Evolutionary conservation across 1,284 basidiomycete genomes (phyloP).

Genomic region (Pascua guehoae): DNA sequence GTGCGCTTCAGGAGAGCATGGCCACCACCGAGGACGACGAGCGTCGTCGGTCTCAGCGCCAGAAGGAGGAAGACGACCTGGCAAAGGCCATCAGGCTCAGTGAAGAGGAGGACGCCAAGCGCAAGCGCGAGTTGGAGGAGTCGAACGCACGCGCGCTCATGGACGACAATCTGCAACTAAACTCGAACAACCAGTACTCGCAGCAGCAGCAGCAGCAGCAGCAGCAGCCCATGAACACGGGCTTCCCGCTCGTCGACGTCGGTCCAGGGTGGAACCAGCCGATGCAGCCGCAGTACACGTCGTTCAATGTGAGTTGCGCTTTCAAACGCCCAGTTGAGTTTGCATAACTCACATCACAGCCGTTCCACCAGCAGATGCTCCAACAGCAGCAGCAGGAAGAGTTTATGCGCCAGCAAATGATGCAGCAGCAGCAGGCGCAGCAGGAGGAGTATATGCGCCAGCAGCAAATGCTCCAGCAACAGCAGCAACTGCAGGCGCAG

Average conservation of each 20-base stretch:
- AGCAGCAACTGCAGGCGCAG: slow-evolving; percentile 57
- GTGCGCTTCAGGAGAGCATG: slow-evolving; percentile 85
- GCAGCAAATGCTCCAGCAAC: slow-evolving; percentile 55
- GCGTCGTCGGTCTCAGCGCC: slow-evolving; percentile 50
- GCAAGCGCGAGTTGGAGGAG: slow-evolving; percentile 66
- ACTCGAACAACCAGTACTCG: slow-evolving; percentile 41
- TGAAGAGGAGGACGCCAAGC: slow-evolving; percentile 77
- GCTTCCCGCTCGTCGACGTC: slow-evolving; percentile 62
- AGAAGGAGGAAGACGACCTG: slow-evolving; percentile 66
- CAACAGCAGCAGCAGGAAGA: slow-evolving; percentile 60
- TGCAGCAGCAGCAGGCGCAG: slow-evolving; percentile 49
- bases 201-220: slow-evolving; percentile 41
- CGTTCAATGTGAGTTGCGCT: slow-evolving; percentile 45
- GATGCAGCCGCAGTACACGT: slow-evolving; percentile 61
- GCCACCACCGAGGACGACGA: slow-evolving; percentile 71
- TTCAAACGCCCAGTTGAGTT: not conserved
- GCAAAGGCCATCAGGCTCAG: slow-evolving; percentile 73
- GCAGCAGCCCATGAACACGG: slow-evolving; percentile 40
- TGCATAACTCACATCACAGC: slow-evolving; percentile 38
- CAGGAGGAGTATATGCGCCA: slow-evolving; percentile 47
- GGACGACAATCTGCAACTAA: slow-evolving; percentile 71
- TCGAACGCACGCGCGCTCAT: slow-evolving; percentile 74
- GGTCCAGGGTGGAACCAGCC: slow-evolving; percentile 40
- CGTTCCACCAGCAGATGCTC: slow-evolving; percentile 51
- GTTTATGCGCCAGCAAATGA: slow-evolving; percentile 41